These are phyloP conservation scores for Endocladia muricata DNA, from an alignment of 31 red algal species.

Conservation along the genomic window DNA sequence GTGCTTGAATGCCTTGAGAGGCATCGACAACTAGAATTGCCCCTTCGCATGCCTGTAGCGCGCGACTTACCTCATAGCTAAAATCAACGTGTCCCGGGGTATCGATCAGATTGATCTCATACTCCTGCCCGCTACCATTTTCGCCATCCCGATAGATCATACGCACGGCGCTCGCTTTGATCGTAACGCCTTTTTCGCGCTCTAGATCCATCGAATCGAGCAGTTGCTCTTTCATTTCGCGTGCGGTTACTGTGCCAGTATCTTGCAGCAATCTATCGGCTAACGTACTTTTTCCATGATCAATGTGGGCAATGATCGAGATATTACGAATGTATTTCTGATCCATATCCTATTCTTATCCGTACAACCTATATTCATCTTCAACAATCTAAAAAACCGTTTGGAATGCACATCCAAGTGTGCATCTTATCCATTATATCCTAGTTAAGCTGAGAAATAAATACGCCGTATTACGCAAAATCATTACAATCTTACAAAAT, in stretches of 20 bases:
- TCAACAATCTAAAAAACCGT: too few relatives aligned
- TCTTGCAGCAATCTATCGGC: slow-evolving; percentile 59
- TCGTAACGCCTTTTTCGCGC: slow-evolving; percentile 77
- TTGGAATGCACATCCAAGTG: too few relatives aligned
- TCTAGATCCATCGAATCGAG: slow-evolving; percentile 78
- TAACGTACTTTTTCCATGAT: slow-evolving; percentile 79
- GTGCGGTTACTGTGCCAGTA: slow-evolving; percentile 37
- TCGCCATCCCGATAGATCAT: slow-evolving; percentile 55
- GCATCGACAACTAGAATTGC: slow-evolving; percentile 79
- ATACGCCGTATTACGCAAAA: too few relatives aligned
- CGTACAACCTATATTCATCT: too few relatives aligned
- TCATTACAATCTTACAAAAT: too few relatives aligned
- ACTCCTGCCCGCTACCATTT: slow-evolving; percentile 44
- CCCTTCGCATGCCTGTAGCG: slow-evolving; percentile 72
- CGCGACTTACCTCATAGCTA: slow-evolving; percentile 78
- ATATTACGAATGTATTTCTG: slow-evolving; percentile 87
- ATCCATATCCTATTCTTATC: too few relatives aligned
- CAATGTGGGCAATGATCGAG: slow-evolving; percentile 87
- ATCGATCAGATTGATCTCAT: slow-evolving; percentile 74
- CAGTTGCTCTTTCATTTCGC: slow-evolving; percentile 59
- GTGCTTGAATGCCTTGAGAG: slow-evolving; percentile 75
- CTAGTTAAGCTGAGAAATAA: too few relatives aligned
- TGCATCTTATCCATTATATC: too few relatives aligned
- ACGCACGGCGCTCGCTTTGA: slow-evolving; percentile 63
- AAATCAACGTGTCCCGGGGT: slow-evolving; percentile 80